Base-by-base conservation (phyloP, 345 rosid genomes). In the Jatropha curcas region DNA sequence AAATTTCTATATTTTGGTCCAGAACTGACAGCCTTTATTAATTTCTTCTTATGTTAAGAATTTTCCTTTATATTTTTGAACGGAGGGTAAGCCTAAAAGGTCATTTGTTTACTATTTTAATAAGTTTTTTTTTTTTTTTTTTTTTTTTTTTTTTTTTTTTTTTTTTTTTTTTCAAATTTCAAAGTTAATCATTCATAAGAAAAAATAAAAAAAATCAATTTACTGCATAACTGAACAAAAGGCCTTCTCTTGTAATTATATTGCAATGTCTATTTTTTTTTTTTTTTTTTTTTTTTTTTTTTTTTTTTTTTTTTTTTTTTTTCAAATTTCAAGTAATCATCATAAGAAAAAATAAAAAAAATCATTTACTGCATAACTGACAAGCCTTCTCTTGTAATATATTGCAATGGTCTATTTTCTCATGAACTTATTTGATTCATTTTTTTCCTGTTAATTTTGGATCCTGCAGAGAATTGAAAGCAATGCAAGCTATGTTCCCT, bases 401-500 rank as follows among this genome's bases (percentile, higher is more conserved):
- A 28, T 58, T 62, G 30, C 12, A 61, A 25, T 3, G 43, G 16
- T 35, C 22, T 71, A 31, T 33, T 33, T 8, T 28, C 31, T 61
- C 60, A 63, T 56, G 41, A 34, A 30, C 41, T 56, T 10, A 27
- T 73, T 4, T 50, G 28, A 20, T 65, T 68, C 43, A 63, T 67
- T 46, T 76, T 30, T 3, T 28, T 3, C 13, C 0, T 30, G 55
- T 67, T 45, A 19, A 20, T 71, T 35, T 8, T 30, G 45, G 64
- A 58, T 73, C 76, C 59, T 77, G 53, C 88, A 91, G 98, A 90
- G 88, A 76, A 86, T 94, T 33, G 94, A 92, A 83, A 88, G 61
- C 71, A 85, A 89, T 81, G 96, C 88, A 37, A 86, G 89, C 66
- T 81, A 85, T 67, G 67, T 79, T 52, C 84, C 87, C 12, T 85